Percentiles rank a stretch among this genome's conserved stretches.
These are phyloP conservation scores for Metschnikowia chrysomelidarum DNA, from an alignment of 805 yeast genomes.

Conservation along the genomic window DNA sequence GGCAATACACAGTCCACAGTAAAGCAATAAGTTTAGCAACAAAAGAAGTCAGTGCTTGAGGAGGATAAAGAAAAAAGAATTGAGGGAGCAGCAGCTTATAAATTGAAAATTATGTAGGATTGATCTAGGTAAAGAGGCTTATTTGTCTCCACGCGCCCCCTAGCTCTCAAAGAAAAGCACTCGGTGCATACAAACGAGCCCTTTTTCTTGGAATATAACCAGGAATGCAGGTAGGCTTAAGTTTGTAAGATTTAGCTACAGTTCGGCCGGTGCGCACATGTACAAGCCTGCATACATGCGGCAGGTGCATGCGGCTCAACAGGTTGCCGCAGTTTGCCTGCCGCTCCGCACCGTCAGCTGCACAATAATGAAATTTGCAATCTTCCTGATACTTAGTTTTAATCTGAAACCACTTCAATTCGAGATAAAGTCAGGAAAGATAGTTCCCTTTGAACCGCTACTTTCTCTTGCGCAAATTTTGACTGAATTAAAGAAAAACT, in stretches of 20 bases:
- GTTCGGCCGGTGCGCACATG: conserved; percentile 9
- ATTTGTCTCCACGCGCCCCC: conserved; percentile 12
- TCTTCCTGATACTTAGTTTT: no score
- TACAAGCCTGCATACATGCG: no score
- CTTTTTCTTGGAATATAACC: conserved; percentile 1
- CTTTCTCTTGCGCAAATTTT: no score
- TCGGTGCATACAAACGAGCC: conserved; percentile 5
- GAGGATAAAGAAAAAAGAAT: neutral
- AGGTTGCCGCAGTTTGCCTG: conserved; percentile 8
- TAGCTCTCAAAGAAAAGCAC: conserved; percentile 4
- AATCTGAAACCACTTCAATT: no score
- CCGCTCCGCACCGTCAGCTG: no score
- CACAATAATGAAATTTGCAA: no score
- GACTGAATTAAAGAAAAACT: no score
- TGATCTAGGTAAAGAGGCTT: no score
- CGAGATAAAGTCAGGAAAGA: no score
- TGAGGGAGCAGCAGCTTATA: conserved; percentile 4
- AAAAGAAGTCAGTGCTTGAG: neutral
- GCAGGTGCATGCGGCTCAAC: no score
- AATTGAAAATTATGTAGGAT: conserved; percentile 3
- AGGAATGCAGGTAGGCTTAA: conserved; percentile 8
- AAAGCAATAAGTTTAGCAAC: neutral
- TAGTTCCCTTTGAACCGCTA: no score
- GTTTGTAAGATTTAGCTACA: conserved; percentile 12
- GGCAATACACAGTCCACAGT: no score